phyloP scores from a whole-genome alignment of 202 grass and related monocot genomes.

The Musa balbisiana region DNA sequence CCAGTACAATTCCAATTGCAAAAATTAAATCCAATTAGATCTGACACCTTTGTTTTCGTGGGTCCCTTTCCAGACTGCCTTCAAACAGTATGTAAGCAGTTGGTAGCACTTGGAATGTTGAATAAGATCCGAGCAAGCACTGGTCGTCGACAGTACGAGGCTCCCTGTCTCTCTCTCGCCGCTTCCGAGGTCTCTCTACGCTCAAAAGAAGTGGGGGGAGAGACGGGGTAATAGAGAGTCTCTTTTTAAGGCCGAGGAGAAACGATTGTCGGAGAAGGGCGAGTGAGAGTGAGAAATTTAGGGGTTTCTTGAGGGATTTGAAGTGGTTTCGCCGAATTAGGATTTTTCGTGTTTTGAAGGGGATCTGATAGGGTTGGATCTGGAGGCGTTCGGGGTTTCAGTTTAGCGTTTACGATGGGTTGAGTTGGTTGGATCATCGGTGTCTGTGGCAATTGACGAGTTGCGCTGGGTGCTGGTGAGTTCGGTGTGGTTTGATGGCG shows the following conservation, averaged over 20 bases:
- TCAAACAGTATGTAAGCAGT: background rate
- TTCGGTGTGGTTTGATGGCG: constrained; percentile 23
- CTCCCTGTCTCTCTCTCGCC: too few relatives aligned
- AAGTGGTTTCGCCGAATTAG: background rate
- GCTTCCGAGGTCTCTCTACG: background rate
- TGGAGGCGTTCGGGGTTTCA: background rate
- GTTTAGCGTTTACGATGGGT: background rate
- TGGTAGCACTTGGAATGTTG: background rate
- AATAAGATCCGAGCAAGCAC: background rate
- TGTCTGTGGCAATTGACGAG: constrained; percentile 50
- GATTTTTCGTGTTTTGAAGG: background rate
- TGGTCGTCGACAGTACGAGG: constrained; percentile 7
- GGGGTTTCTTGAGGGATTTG: background rate
- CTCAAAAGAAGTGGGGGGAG: background rate
- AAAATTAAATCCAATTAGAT: too few relatives aligned
- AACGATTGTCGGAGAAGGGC: background rate
- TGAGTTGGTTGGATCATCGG: constrained; percentile 11
- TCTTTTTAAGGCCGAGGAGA: background rate
- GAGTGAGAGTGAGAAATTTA: background rate
- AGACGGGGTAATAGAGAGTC: background rate
- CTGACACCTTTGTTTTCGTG: too few relatives aligned
- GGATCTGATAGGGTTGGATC: background rate
- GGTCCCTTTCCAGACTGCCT: background rate
- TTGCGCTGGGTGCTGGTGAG: constrained; percentile 1
- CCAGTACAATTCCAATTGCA: too few relatives aligned